Percentiles rank a stretch among this genome's conserved stretches.
phyloP scores from a whole-genome alignment of 2,329 filamentous ascomycete species.

The Colletotrichum sp. region DNA sequence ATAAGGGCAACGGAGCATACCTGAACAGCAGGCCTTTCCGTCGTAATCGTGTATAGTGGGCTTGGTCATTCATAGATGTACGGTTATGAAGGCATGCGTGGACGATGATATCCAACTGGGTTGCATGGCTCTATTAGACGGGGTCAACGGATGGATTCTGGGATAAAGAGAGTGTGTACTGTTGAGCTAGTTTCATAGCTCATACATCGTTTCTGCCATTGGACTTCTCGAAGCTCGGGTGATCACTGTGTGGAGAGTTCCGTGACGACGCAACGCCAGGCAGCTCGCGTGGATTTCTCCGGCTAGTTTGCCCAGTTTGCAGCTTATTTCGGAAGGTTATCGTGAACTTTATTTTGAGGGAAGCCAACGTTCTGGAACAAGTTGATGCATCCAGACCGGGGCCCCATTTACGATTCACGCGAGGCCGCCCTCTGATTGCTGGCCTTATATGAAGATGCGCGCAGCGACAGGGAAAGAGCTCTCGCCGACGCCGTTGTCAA shows the following conservation, averaged over 20 bases:
- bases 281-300: background rate
- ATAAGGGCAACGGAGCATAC: background rate
- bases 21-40: background rate
- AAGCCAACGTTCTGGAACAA: background rate
- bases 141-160: background rate
- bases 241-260: background rate
- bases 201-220: background rate
- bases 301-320: background rate
- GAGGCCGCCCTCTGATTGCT: background rate
- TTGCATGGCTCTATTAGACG: slow-evolving; percentile 3
- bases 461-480: background rate
- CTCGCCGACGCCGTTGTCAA: background rate
- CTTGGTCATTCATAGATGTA: background rate
- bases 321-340: background rate
- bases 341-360: background rate
- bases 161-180: background rate
- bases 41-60: background rate
- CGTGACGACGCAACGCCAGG: background rate
- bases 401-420: background rate
- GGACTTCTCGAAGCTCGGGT: background rate
- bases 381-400: background rate
- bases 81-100: background rate
- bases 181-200: background rate
- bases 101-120: slow-evolving; percentile 10
- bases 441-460: background rate